Conservation (phyloP, 148 eudicot genomes). For the Diospyros kaki region DNA sequence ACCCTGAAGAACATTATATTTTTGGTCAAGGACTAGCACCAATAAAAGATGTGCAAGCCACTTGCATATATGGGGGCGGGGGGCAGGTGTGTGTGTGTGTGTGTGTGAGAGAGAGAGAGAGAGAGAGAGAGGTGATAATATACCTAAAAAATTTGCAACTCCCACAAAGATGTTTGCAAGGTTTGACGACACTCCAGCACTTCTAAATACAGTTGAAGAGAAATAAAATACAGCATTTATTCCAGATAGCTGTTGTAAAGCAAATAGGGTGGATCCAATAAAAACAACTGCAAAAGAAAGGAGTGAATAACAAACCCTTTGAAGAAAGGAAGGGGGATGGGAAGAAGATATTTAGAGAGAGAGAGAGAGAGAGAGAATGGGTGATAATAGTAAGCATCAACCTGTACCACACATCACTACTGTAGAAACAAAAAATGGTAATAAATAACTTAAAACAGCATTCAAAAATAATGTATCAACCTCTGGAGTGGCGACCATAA, state of each 20-base stretch:
- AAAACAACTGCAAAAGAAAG: constrained; percentile 70
- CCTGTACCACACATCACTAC: too few species aligned
- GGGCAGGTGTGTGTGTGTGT: too few species aligned
- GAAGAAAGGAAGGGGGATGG: background rate
- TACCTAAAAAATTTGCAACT: constrained; percentile 70
- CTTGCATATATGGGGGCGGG: background rate
- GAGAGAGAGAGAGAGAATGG: background rate
- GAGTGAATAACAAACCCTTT: constrained; percentile 2
- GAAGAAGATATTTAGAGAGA: background rate
- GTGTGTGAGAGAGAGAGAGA: too few species aligned
- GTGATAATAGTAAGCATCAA: background rate
- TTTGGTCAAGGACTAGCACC: background rate
- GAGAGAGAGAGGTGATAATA: background rate
- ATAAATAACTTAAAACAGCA: too few species aligned
- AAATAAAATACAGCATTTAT: constrained; percentile 93
- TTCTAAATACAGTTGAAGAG: constrained; percentile 79
- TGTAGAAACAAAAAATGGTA: too few species aligned
- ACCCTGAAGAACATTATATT: constrained; percentile 40
- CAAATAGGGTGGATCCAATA: constrained; percentile 73
- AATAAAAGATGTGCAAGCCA: background rate
- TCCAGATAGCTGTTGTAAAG: constrained; percentile 87
- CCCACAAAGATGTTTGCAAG: constrained; percentile 67
- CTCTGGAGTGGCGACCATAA: constrained; percentile 58
- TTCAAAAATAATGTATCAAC: constrained; percentile 15
- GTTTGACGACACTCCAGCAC: constrained; percentile 72